Evolutionary conservation across 2,329 filamentous ascomycete genomes (phyloP).

Genomic region (Paramyrothecium sp.): DNA sequence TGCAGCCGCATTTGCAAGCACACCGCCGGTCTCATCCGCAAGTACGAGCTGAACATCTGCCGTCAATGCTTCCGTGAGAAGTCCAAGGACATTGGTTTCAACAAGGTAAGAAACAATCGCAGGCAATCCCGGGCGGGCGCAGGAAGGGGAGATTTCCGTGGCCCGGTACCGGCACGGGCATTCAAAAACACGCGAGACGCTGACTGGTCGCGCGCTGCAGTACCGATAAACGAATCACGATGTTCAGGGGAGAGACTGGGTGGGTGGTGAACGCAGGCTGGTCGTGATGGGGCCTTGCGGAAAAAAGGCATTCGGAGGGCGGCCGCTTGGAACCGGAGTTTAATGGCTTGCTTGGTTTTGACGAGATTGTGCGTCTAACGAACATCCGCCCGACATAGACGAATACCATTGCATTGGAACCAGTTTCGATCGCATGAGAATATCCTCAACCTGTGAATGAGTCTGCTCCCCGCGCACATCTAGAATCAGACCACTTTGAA

Average conservation of each 20-base stretch:
- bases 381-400: conserved; percentile 41
- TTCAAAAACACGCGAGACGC: conserved; percentile 3
- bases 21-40: conserved; percentile 98
- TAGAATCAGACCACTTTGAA: too few relatives aligned
- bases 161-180: background rate
- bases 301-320: conserved; percentile 37
- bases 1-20: conserved; percentile 75
- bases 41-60: conserved; percentile 94
- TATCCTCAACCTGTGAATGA: too few relatives aligned
- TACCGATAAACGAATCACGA: conserved; percentile 34
- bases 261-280: conserved; percentile 20
- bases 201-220: conserved; percentile 20
- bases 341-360: conserved; percentile 43
- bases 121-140: background rate
- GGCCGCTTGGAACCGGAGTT: conserved; percentile 46
- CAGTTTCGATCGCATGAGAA: background rate
- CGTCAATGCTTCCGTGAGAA: conserved; percentile 79
- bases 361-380: conserved; percentile 40
- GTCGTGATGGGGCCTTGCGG: conserved; percentile 29
- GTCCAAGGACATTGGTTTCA: conserved; percentile 70
- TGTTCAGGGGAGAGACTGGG: conserved; percentile 14
- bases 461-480: too few relatives aligned
- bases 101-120: conserved; percentile 54
- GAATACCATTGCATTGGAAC: conserved; percentile 39
- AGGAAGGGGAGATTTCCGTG: background rate